Base-by-base conservation (phyloP, 2,329 filamentous ascomycete species). In the Diaporthe citrichinensis region DNA sequence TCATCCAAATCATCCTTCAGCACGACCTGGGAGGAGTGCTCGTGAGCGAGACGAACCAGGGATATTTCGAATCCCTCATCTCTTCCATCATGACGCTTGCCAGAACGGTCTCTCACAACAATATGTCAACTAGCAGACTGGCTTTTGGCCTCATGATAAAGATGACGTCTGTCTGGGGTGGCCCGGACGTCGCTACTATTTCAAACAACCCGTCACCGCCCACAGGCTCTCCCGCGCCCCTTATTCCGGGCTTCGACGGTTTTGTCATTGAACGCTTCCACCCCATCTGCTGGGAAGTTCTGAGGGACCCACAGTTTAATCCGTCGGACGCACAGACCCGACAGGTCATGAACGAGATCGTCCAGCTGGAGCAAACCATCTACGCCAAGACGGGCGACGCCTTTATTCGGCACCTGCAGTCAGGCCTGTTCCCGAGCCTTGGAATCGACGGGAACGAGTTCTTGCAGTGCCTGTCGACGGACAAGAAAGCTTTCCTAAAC, bases 241-340 rank as follows among this genome's bases (percentile, higher is more conserved):
- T 85, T 25, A 92, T 99, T 39, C 94, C 96, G 2, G 96, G 97
- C 9, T 99, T 99, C 82, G 95, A 98, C 79, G 90, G 91, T 74
- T 98, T 98, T 85, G 94, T 98, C 84, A 94, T 98, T 75, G 92
- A 94, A 58, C 91, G 94, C 31, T 98, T 99, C 86, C 96, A 98
- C 75, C 91, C 94, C 0, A 89, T 97, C 10, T 96, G 94, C 83
- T 99, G 97, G 97, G 94, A 94, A 55, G 92, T 98, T 9, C 91
- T 98, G 49, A 92, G 91, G 53, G 94, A 96, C 59, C 88, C 93
- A 8, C 90, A 90, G 28, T 98, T 98, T 88, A 94, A 94, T 78
- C 92, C 95, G 1, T 92, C 87, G 73, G 97, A 99, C 82, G 95
- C 96, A 1, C 95, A 98, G 85, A 94, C 94, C 46, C 94, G 94